Base-by-base conservation (phyloP, 73 alveolate genomes). In the Urostyla sp. region DNA sequence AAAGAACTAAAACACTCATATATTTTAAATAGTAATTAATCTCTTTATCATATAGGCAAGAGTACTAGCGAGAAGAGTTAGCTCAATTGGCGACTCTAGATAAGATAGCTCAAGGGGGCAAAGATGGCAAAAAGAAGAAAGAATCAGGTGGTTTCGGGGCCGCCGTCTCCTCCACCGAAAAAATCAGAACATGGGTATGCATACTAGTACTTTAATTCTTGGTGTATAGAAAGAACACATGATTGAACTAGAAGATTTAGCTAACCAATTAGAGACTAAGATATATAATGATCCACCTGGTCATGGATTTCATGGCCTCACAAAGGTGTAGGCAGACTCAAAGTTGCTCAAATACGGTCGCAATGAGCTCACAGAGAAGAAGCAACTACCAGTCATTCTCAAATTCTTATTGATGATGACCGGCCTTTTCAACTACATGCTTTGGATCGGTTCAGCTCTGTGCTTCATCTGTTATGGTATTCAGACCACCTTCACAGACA, bases 381-480 rank as follows among this genome's bases (percentile, higher is more conserved):
- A 91, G 55, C 74, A 84, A 53, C 63, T 72, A 15, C 98, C 97
- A 11, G 84, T 95, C 91, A 89, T 82, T 53, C 36, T 87, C 40
- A 77, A 50, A 52, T 81, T 93, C 72, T 34, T 93, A 36, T 85
- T 86, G 57, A 94, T 85, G 75, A 52, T 92, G 83, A 94, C 97
- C 11, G 90, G 94, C 2, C 81, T 92, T 61, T 94, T 94, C 85
- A 85, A 92, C 57, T 56, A 84, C 27, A 81, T 94, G 67, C 89
- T 94, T 52, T 91, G 96, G 95, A 54, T 85, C 30, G 98, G 97
- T 58, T 75, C 95, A 21, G 40, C 69, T 18, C 82, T 94, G 0
- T 88, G 95, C 63, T 91, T 94, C 85, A 80, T 94, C 24, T 96
- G 87, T 0, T 94, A 57, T 63, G 92, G 87, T 15, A 43, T 94